These are phyloP conservation scores for Euphorbia corollata DNA, from an alignment of 441 rosid genomes.

Conservation along the genomic window DNA sequence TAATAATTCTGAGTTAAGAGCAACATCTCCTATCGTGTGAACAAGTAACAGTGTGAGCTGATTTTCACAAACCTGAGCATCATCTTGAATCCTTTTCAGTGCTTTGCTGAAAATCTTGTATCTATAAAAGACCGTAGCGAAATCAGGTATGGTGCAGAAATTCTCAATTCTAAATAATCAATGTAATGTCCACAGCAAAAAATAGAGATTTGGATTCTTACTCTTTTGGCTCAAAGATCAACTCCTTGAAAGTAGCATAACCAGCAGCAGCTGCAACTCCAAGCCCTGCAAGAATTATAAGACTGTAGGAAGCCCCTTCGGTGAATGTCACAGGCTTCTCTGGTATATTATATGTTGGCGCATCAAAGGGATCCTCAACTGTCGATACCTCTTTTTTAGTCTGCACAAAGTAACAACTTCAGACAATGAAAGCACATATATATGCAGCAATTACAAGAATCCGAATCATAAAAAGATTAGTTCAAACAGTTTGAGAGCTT, in stretches of 20 bases:
- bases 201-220: slow-evolving; percentile 31
- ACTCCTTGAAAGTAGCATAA: slow-evolving; percentile 81
- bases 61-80: slow-evolving; percentile 60
- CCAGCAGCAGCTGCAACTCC: slow-evolving; percentile 90
- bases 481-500: not conserved
- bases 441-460: too few relatives aligned
- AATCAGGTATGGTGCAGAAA: slow-evolving; percentile 1
- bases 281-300: slow-evolving; percentile 84
- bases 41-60: not conserved
- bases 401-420: slow-evolving; percentile 32
- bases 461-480: not conserved
- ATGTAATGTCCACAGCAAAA: slow-evolving; percentile 17
- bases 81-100: slow-evolving; percentile 84
- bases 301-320: slow-evolving; percentile 87
- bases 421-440: not conserved
- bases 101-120: slow-evolving; percentile 79
- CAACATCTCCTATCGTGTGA: too few relatives aligned
- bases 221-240: slow-evolving; percentile 95
- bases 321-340: slow-evolving; percentile 87
- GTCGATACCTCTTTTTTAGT: slow-evolving; percentile 66
- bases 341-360: slow-evolving; percentile 89
- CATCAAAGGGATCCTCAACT: slow-evolving; percentile 89
- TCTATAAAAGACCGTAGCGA: slow-evolving; percentile 31
- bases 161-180: not conserved
- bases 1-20: not conserved